Conservation (phyloP, 2,329 filamentous ascomycete genomes). For the Pseudocercospora macadamiae region DNA sequence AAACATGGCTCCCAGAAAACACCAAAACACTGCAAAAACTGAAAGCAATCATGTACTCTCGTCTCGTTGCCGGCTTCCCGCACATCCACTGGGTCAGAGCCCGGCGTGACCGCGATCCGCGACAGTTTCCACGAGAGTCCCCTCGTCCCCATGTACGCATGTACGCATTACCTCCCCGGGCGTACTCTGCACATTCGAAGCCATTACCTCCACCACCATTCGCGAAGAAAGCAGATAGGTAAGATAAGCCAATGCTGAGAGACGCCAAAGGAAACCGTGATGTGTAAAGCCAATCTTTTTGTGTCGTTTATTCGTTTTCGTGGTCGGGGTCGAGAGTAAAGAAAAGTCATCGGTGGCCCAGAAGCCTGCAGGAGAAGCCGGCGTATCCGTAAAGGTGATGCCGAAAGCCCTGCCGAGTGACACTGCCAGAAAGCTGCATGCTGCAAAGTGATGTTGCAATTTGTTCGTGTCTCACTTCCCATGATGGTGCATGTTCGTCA, state of each 20-base stretch:
- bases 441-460: slow-evolving; percentile 21
- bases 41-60: neutral
- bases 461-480: slow-evolving; percentile 23
- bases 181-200: slow-evolving; percentile 18
- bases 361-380: slow-evolving; percentile 30
- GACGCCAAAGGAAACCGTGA: slow-evolving; percentile 22
- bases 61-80: neutral
- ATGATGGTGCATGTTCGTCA: slow-evolving; percentile 16
- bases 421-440: slow-evolving; percentile 40
- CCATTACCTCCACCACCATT: slow-evolving; percentile 15
- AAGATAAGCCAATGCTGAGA: slow-evolving; percentile 9
- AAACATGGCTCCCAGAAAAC: neutral
- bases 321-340: slow-evolving; percentile 11
- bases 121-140: slow-evolving; percentile 8
- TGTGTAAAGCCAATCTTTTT: slow-evolving; percentile 14
- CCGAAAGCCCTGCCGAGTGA: slow-evolving; percentile 44
- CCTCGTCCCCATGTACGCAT: slow-evolving; percentile 16
- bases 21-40: neutral
- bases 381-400: slow-evolving; percentile 28
- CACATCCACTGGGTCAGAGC: neutral
- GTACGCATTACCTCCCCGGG: slow-evolving; percentile 12
- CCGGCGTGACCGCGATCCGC: slow-evolving; percentile 5
- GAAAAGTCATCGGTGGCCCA: slow-evolving; percentile 20
- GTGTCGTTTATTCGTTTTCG: slow-evolving; percentile 16
- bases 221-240: neutral